These are phyloP conservation scores for Periconia macrospinosa DNA, from an alignment of 2,329 filamentous ascomycete species.

Conservation along the genomic window DNA sequence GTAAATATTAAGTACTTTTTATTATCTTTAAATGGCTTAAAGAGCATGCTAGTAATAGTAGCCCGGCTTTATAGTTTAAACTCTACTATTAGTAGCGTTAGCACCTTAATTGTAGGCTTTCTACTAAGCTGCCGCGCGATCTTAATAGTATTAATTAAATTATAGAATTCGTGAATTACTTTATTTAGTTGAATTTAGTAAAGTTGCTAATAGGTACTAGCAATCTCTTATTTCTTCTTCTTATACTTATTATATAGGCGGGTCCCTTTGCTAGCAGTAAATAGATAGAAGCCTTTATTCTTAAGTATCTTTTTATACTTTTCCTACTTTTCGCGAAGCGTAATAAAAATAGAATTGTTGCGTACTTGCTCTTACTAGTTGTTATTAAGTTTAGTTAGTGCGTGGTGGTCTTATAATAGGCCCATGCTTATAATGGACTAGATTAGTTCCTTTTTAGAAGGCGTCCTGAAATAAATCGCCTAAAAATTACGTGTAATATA, in stretches of 20 bases:
- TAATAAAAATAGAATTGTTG: slow-evolving; percentile 10
- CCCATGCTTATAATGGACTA: slow-evolving; percentile 15
- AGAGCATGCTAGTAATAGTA: too few relatives aligned
- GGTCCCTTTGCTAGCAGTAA: slow-evolving; percentile 2
- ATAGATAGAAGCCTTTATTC: slow-evolving; percentile 4
- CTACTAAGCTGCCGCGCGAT: too few relatives aligned
- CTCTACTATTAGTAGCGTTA: too few relatives aligned
- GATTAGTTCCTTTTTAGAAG: slow-evolving; percentile 6
- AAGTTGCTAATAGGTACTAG: not conserved
- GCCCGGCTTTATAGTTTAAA: too few relatives aligned
- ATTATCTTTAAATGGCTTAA: too few relatives aligned
- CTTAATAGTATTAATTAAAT: too few relatives aligned
- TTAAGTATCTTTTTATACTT: slow-evolving; percentile 4
- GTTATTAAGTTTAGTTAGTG: slow-evolving; percentile 5
- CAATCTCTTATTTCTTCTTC: not conserved
- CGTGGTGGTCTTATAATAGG: slow-evolving; percentile 10
- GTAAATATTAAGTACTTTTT: too few relatives aligned
- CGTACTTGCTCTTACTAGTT: slow-evolving; percentile 6
- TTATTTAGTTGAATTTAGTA: too few relatives aligned
- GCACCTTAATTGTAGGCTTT: too few relatives aligned
- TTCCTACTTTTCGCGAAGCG: slow-evolving; percentile 3
- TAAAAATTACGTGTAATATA: not conserved
- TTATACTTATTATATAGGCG: not conserved
- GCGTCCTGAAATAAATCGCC: slow-evolving; percentile 14
- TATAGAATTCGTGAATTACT: too few relatives aligned